These are phyloP conservation scores for Melampsora larici-populina DNA, from an alignment of 1,284 basidiomycete genomes.

Conservation along the genomic window DNA sequence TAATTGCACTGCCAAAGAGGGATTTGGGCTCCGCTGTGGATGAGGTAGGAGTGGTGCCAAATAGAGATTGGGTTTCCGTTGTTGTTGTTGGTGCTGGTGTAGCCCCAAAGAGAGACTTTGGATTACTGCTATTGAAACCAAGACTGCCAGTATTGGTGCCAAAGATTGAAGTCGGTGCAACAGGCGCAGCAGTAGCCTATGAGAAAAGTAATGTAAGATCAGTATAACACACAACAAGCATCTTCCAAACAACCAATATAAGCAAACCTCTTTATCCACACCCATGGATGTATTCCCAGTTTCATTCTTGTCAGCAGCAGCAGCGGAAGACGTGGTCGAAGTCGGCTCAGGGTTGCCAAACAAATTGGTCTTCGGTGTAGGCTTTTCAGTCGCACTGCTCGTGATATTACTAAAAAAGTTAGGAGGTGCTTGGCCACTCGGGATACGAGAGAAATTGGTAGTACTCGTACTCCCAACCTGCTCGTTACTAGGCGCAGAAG, in stretches of 20 bases:
- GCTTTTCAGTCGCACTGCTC: not conserved
- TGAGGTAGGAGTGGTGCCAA: constrained; percentile 4
- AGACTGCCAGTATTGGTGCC: too few relatives aligned
- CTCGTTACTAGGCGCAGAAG: not conserved
- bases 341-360: not conserved
- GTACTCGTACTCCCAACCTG: not conserved
- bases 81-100: not conserved
- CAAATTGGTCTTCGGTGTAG: not conserved
- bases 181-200: too few relatives aligned
- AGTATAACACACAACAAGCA: too few relatives aligned
- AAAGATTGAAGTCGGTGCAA: too few relatives aligned
- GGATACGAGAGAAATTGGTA: constrained; percentile 12
- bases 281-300: not conserved
- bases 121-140: not conserved
- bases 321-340: not conserved
- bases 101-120: not conserved
- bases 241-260: too few relatives aligned
- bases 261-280: too few relatives aligned
- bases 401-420: constrained; percentile 21
- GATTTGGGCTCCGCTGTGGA: not conserved
- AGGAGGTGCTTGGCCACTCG: constrained; percentile 13
- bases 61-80: too few relatives aligned
- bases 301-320: not conserved
- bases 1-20: not conserved
- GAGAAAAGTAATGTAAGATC: too few relatives aligned